Conservation (phyloP, 352 stramenopile species). For the Phytophthora sojae region DNA sequence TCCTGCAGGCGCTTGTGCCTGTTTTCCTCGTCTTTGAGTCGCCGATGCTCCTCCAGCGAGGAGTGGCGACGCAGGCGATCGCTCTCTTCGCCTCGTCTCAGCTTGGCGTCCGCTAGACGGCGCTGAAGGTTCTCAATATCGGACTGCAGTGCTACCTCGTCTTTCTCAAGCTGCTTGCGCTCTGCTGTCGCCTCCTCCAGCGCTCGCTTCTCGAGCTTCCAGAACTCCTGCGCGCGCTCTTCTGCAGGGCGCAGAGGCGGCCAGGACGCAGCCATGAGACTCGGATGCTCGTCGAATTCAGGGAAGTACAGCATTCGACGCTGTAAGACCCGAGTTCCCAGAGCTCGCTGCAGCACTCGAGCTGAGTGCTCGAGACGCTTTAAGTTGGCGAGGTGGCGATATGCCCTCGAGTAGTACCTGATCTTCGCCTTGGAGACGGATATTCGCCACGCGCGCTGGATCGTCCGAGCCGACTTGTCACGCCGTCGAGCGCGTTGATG, state of each 20-base stretch:
- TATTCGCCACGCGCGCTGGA: constrained; percentile 63
- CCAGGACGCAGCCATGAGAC: constrained; percentile 29
- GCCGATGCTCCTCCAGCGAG: constrained; percentile 50
- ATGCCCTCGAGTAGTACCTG: constrained; percentile 32
- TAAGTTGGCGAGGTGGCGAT: constrained; percentile 39
- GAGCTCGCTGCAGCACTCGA: constrained; percentile 52
- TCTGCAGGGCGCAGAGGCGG: constrained; percentile 10
- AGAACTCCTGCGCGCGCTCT: constrained; percentile 31
- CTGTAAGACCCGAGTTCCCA: constrained; percentile 42
- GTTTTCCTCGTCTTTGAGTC: constrained; percentile 57
- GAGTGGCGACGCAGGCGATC: constrained; percentile 60
- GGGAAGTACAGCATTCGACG: constrained; percentile 34
- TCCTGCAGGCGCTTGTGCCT: constrained; percentile 47
- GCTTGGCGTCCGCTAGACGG: constrained; percentile 37
- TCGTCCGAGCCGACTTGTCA: constrained; percentile 15
- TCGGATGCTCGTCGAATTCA: constrained; percentile 43
- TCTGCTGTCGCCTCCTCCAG: constrained; percentile 30
- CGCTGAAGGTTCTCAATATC: constrained; percentile 43
- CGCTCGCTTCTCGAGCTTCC: constrained; percentile 22
- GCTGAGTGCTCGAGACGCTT: constrained; percentile 44
- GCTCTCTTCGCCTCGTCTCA: constrained; percentile 38
- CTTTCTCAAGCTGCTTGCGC: constrained; percentile 34
- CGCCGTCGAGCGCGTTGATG: constrained; percentile 5
- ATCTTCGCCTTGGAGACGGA: constrained; percentile 49
- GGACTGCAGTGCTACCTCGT: constrained; percentile 37